Evolutionary conservation across 352 stramenopile genomes (phyloP).

Genomic region (Pythium monospermum): DNA sequence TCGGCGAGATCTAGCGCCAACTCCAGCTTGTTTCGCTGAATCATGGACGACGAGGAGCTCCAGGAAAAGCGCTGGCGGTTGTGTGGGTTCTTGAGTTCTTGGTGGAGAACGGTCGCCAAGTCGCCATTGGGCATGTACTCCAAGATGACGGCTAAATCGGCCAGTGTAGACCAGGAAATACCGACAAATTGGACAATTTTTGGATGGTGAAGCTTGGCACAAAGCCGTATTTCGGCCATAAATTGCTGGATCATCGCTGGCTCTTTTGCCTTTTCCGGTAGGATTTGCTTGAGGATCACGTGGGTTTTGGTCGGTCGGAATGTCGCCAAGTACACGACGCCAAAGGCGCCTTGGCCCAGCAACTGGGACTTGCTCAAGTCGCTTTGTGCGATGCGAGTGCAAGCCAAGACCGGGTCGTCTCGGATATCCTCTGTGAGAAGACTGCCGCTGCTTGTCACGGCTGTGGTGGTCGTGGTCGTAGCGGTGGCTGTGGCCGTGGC

Average conservation of each 20-base stretch:
- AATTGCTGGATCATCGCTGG: slow-evolving; percentile 35
- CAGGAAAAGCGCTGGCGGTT: slow-evolving; percentile 1
- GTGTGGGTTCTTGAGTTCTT: not conserved
- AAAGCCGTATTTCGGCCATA: slow-evolving; percentile 49
- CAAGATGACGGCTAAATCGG: slow-evolving; percentile 26
- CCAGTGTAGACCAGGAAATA: slow-evolving; percentile 31
- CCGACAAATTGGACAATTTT: slow-evolving; percentile 40
- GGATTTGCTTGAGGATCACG: slow-evolving; percentile 51
- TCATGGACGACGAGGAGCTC: slow-evolving; percentile 7
- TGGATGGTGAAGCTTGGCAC: slow-evolving; percentile 30
- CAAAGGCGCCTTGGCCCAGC: slow-evolving; percentile 51
- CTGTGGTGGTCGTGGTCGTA: not conserved
- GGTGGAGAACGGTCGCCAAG: slow-evolving; percentile 18
- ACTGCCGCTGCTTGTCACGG: not conserved
- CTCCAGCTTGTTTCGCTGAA: slow-evolving; percentile 22
- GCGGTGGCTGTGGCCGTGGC: too few relatives aligned
- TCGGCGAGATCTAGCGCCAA: slow-evolving; percentile 26
- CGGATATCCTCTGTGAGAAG: slow-evolving; percentile 45
- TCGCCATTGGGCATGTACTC: slow-evolving; percentile 41
- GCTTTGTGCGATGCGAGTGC: slow-evolving; percentile 43
- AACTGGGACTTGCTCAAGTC: slow-evolving; percentile 30
- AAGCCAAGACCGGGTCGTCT: slow-evolving; percentile 37
- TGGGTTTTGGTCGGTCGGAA: slow-evolving; percentile 22
- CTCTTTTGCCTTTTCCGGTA: slow-evolving; percentile 40
- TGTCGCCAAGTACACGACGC: slow-evolving; percentile 40